phyloP scores from a whole-genome alignment of 148 eudicot genomes.

The Chenopodium quinoa region DNA sequence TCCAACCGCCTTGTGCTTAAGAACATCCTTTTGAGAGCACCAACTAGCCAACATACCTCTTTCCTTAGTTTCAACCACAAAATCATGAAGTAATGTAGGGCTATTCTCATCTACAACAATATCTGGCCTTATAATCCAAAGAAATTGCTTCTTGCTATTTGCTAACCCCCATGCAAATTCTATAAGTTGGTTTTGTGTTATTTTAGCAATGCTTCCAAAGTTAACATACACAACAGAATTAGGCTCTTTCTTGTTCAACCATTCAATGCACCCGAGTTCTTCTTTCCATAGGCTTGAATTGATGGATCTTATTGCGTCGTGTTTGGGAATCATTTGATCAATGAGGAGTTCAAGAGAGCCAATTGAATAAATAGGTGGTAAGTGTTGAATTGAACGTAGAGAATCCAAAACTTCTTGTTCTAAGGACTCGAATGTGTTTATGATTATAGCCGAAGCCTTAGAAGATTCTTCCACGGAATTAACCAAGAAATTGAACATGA shows the following conservation, averaged over 20 bases:
- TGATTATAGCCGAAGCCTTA: conserved; percentile 39
- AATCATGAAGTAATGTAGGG: conserved; percentile 42
- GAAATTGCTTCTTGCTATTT: conserved; percentile 42
- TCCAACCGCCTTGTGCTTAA: conserved; percentile 37
- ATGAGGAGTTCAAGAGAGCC: conserved; percentile 42
- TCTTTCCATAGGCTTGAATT: conserved; percentile 57
- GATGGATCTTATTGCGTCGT: conserved; percentile 28
- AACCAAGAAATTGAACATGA: conserved; percentile 34
- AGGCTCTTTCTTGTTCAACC: conserved; percentile 45
- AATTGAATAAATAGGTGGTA: conserved; percentile 32
- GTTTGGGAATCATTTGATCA: conserved; percentile 22
- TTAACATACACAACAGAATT: conserved; percentile 36
- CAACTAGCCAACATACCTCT: conserved; percentile 47
- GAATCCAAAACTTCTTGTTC: conserved; percentile 38
- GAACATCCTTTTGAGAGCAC: conserved; percentile 47
- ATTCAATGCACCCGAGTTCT: conserved; percentile 38
- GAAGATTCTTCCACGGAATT: conserved; percentile 20
- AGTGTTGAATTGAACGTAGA: conserved; percentile 24
- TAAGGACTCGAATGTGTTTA: conserved; percentile 54
- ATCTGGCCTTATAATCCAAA: conserved; percentile 68
- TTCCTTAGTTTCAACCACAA: conserved; percentile 31
- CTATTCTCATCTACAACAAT: conserved; percentile 36
- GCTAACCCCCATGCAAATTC: conserved; percentile 70
- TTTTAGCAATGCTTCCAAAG: conserved; percentile 46
- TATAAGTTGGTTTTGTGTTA: conserved; percentile 30